A percentile compares a stretch with the other conserved stretches of the same genome.
Evolutionary conservation across 1,139 yeast species (phyloP).

Genomic region (Kodamaea alishanica): DNA sequence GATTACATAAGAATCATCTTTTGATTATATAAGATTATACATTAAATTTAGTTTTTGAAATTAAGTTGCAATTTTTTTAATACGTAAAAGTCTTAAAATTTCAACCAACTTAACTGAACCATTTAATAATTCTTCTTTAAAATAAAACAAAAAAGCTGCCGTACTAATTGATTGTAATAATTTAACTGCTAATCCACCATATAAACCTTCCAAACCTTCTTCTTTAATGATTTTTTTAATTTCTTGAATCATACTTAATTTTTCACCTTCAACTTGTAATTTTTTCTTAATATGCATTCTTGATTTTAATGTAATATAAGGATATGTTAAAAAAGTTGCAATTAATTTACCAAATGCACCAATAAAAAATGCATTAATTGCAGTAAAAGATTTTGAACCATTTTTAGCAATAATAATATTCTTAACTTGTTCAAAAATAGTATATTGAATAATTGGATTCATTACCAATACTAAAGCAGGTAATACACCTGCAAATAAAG

Average conservation of each 20-base stretch:
- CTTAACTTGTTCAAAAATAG: slow-evolving; percentile 83
- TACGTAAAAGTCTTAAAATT: slow-evolving; percentile 25
- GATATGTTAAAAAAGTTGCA: slow-evolving; percentile 85
- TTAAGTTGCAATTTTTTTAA: too few species aligned
- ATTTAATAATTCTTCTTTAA: slow-evolving; percentile 76
- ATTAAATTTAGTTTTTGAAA: too few species aligned
- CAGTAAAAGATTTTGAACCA: slow-evolving; percentile 44
- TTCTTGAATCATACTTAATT: slow-evolving; percentile 43
- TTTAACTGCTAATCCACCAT: slow-evolving; percentile 78
- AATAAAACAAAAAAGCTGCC: slow-evolving; percentile 86
- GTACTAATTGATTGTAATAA: slow-evolving; percentile 79
- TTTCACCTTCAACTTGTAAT: slow-evolving; percentile 18
- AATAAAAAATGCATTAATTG: slow-evolving; percentile 73
- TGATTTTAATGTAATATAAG: slow-evolving; percentile 84
- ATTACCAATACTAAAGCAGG: slow-evolving; percentile 84
- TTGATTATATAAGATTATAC: too few species aligned
- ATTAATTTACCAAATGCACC: slow-evolving; percentile 89
- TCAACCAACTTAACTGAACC: slow-evolving; percentile 48
- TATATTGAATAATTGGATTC: slow-evolving; percentile 90
- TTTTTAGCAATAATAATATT: slow-evolving; percentile 57
- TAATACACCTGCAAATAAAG: slow-evolving; percentile 78
- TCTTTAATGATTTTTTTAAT: slow-evolving; percentile 51
- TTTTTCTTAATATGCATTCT: slow-evolving; percentile 72
- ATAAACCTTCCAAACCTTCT: slow-evolving; percentile 75
- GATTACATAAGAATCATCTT: too few species aligned